Evolutionary conservation across 257 asterid species (phyloP).

Genomic region (Scutellaria barbata): DNA sequence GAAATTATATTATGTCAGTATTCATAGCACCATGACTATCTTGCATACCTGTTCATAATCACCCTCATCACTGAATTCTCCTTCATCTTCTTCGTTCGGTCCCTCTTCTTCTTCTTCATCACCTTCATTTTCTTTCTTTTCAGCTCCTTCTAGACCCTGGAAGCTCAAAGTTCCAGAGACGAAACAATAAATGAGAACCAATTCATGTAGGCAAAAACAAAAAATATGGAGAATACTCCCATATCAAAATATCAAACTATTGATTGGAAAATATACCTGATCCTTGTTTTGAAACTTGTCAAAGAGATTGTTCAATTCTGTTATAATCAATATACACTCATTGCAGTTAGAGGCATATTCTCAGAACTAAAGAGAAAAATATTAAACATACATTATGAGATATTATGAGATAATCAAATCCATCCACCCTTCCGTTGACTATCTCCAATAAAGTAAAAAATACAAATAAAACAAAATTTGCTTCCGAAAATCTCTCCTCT

Average conservation of each 20-base stretch:
- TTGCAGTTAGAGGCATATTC: not conserved
- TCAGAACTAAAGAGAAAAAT: not conserved
- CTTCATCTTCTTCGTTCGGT: constrained; percentile 52
- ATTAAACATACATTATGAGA: too few relatives aligned
- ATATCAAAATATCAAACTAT: not conserved
- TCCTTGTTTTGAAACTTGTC: constrained; percentile 59
- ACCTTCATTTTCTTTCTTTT: constrained; percentile 56
- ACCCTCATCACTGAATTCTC: constrained; percentile 63
- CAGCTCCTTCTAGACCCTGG: constrained; percentile 52
- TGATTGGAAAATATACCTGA: constrained; percentile 39
- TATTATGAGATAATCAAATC: not conserved
- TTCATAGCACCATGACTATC: not conserved
- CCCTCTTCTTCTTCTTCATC: constrained; percentile 57
- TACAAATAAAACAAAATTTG: not conserved
- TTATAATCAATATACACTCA: constrained; percentile 28
- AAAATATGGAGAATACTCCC: not conserved
- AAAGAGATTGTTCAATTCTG: constrained; percentile 52
- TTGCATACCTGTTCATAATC: constrained; percentile 65
- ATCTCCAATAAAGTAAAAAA: not conserved
- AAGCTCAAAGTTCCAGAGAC: constrained; percentile 29
- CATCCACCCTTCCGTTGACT: not conserved
- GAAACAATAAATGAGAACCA: not conserved
- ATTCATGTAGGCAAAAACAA: not conserved
- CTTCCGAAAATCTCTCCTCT: constrained; percentile 1
- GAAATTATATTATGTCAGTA: not conserved